Base-by-base conservation (phyloP, 352 stramenopile genomes). In the Phytophthora colocasiae region DNA sequence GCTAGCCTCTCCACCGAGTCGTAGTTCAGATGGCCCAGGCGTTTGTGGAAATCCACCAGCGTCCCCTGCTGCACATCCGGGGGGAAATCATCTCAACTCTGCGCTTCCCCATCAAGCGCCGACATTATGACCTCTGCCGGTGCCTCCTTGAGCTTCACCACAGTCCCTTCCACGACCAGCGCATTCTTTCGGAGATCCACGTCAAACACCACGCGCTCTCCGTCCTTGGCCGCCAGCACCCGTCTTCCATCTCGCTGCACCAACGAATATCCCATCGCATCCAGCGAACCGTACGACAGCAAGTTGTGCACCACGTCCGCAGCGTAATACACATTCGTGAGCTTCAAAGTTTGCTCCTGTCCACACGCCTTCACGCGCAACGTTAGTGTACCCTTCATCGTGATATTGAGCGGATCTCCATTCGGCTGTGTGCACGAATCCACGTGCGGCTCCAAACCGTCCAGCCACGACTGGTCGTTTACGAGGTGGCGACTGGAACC, bases 11-110 rank as follows among this genome's bases (percentile, higher is more conserved):
- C 41, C 0, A 67, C 27, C 1, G 51, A 9, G 27, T 67, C 43
- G 24, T 56, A 61, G 14, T 24, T 50, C 15, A 68, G n/a, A 22
- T 68, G 50, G 1, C 12, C 50, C 2, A 61, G 11, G 3, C 50
- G 32, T 2, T 17, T 31, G 31, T 68, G 59, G 15, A 68, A 57
- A 2, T 47, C 9, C 41, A 58, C 10, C 22, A 57, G n/a, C 3
- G 59, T 51, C 3, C 32, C 27, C 4, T 43, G 14, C 17, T 61
- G 27, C 22, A 34, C n/a, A 14, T 51, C 31, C 9, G 7, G 6
- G 1, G 41, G 19, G 19, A 19, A 19, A 19, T 19, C 19, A 19
- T 19, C 19, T 19, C 19, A 0, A 29, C 41, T 6, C 14, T 9
- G 34, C 29, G 14, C 12, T 6, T 63, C 55, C 15, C 53, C 10